Conservation (phyloP, 352 stramenopile species). For the Phytophthora sp. region DNA sequence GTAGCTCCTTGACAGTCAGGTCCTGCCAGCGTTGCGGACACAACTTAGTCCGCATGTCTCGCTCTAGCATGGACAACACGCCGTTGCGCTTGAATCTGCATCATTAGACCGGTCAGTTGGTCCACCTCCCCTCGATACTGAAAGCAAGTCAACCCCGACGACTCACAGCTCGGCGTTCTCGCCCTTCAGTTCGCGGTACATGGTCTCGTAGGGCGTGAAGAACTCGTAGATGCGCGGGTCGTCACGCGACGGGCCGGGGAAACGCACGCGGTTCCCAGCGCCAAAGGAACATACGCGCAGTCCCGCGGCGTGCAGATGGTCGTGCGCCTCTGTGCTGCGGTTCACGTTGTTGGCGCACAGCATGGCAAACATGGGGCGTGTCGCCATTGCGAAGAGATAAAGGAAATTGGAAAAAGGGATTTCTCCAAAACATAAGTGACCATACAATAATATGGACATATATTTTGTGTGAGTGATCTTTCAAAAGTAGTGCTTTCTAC, state of each 20-base stretch:
- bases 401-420: too few species aligned
- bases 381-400: too few species aligned
- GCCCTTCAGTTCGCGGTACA: conserved; percentile 83
- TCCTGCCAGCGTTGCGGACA: conserved; percentile 89
- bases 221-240: conserved; percentile 88
- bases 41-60: conserved; percentile 87
- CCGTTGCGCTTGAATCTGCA: conserved; percentile 83
- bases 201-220: conserved; percentile 88
- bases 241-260: conserved; percentile 77
- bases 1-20: conserved; percentile 70
- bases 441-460: too few species aligned
- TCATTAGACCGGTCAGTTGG: too few species aligned
- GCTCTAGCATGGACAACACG: conserved; percentile 87
- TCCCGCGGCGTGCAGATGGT: conserved; percentile 78
- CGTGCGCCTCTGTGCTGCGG: conserved; percentile 89
- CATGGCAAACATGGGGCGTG: conserved; percentile 82
- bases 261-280: conserved; percentile 86
- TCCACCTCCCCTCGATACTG: conserved; percentile 5
- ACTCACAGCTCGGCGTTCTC: conserved; percentile 73
- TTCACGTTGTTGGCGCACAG: conserved; percentile 93
- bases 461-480: too few species aligned
- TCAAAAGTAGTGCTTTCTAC: too few species aligned
- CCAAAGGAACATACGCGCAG: conserved; percentile 87
- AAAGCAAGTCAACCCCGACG: too few species aligned
- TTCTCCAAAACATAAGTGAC: too few species aligned